Evolutionary conservation across 2,329 filamentous ascomycete genomes (phyloP), one percentile per base, ranked within the genome.

Genomic region (Ascochyta fabae): DNA sequence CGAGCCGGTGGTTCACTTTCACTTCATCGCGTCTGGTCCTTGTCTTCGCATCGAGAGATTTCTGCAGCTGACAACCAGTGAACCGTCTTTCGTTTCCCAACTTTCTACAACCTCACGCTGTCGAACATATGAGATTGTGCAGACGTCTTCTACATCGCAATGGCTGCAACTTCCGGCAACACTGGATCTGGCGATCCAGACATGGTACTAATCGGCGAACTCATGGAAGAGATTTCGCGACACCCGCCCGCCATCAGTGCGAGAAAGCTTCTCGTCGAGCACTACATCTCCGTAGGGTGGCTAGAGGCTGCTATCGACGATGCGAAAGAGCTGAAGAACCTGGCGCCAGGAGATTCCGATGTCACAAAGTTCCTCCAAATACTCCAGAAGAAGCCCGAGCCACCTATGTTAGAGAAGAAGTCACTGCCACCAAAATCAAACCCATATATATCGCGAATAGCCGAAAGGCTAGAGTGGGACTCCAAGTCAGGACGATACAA

Each of bases 201-300:
- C 48, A 72, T 73, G 65, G 60, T 56, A 15, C 62, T 74, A 0
- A 64, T 74, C 4, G 65, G 64, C 12, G 72, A 74, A 33, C 58
- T 75, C 0, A 58, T 70, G 16, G 72, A 75, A 44, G 62, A 71
- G 19, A 70, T 73, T 22, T 65, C 66, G 8, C 62, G 70, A 40
- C 56, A 64, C 42, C 62, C 71, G 16, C 69, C 71, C 7, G 70
- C 69, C 8, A 59, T 73, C 31, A 43, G 39, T 22, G 66, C 69
- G 6, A 62, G 65, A 19, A 75, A 72, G 35, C 57, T 74, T 5
- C 66, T 75, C 3, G 56, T 68, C 3, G 68, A 74, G 47, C 72
- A 73, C 27, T 74, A 72, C 53, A 67, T 73, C 10, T 60, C 67
- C 3, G 56, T 69, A 8, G 69, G 70, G 23, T 74, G 71, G 71